Evolutionary conservation across 257 asterid genomes (phyloP).

Genomic region (Solanum rostratum): DNA sequence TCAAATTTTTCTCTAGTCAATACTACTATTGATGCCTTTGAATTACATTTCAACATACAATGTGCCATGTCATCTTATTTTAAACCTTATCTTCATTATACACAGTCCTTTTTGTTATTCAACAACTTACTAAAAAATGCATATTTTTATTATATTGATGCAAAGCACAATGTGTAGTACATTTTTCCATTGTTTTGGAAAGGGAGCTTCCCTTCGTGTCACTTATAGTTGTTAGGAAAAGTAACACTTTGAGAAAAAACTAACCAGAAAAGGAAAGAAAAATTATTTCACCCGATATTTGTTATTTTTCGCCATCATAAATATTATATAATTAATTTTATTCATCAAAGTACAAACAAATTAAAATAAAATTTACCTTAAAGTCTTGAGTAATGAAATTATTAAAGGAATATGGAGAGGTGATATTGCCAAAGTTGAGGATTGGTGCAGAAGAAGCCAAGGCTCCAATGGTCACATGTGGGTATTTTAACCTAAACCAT

Average conservation of each 20-base stretch:
- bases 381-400: slow-evolving; percentile 70
- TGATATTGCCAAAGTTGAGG: slow-evolving; percentile 72
- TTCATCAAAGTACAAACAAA: not conserved
- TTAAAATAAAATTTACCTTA: slow-evolving; percentile 24
- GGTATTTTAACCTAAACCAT: slow-evolving; percentile 92
- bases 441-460: slow-evolving; percentile 95
- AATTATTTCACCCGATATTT: not conserved
- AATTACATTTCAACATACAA: not conserved
- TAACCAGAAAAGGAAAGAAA: not conserved
- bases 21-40: not conserved
- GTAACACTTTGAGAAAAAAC: not conserved
- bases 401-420: slow-evolving; percentile 62
- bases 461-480: slow-evolving; percentile 80
- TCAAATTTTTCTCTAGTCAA: not conserved
- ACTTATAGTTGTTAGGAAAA: not conserved
- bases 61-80: not conserved
- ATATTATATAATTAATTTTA: not conserved
- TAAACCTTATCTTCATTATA: not conserved
- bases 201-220: not conserved
- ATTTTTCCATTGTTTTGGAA: not conserved
- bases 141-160: not conserved
- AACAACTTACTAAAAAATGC: not conserved
- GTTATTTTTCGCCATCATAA: not conserved
- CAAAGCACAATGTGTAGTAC: not conserved
- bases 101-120: not conserved